phyloP scores from a whole-genome alignment of 1,284 basidiomycete genomes.

The Ceratobasidium sp. region DNA sequence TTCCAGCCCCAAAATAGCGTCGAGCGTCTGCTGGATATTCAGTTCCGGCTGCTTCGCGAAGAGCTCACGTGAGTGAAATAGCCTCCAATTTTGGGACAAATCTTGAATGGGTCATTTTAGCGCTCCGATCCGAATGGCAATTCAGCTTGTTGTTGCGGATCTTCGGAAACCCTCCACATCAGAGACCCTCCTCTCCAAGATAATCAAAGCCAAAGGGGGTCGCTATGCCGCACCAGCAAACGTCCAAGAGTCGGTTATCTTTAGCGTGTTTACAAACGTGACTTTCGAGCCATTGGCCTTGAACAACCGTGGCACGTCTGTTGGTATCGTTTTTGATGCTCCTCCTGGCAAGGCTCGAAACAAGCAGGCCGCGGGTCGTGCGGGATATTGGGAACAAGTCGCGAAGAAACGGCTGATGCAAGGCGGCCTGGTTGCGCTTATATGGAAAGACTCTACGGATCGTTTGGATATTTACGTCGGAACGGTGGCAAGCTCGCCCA shows the following conservation, averaged over 20 bases:
- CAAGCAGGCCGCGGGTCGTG: conserved; percentile 50
- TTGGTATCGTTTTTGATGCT: conserved; percentile 61
- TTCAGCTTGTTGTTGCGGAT: conserved; percentile 64
- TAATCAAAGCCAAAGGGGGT: conserved; percentile 51
- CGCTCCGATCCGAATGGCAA: conserved; percentile 65
- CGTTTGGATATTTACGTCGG: conserved; percentile 63
- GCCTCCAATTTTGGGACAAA: too few species aligned
- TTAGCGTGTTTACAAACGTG: conserved; percentile 69
- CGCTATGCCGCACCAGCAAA: conserved; percentile 49
- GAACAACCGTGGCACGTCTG: conserved; percentile 62
- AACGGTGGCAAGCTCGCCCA: conserved; percentile 59
- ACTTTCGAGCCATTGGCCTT: conserved; percentile 61
- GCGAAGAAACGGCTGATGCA: conserved; percentile 66
- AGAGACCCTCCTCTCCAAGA: conserved; percentile 41
- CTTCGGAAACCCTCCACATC: conserved; percentile 53
- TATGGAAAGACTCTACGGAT: conserved; percentile 56
- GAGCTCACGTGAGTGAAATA: conserved; percentile 69
- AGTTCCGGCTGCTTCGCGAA: conserved; percentile 77
- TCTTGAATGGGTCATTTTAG: too few species aligned
- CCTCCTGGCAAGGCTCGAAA: conserved; percentile 60
- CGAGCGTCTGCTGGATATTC: conserved; percentile 71
- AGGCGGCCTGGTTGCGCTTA: conserved; percentile 69
- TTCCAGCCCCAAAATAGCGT: conserved; percentile 68
- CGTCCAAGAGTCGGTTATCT: conserved; percentile 63
- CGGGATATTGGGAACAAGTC: conserved; percentile 66